A percentile compares a stretch with the other conserved stretches of the same genome.
Evolutionary conservation across 2,329 filamentous ascomycete genomes (phyloP).

Genomic region (Daldinia eschscholtzii): DNA sequence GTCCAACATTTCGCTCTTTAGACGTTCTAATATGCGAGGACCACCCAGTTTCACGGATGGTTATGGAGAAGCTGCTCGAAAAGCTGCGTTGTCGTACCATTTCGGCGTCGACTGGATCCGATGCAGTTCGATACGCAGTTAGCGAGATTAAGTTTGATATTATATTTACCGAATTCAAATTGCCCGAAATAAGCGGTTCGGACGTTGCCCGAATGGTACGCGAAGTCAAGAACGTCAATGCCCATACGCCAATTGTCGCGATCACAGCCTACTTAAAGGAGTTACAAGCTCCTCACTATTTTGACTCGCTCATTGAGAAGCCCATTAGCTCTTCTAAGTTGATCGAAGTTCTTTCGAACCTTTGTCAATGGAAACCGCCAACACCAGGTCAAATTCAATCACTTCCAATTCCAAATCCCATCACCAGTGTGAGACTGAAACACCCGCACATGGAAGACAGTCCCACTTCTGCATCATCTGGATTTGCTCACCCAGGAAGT

Average conservation of each 20-base stretch:
- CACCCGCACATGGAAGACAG: conserved; percentile 79
- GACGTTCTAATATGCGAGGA: conserved; percentile 98
- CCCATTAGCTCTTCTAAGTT: conserved; percentile 93
- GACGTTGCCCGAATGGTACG: conserved; percentile 98
- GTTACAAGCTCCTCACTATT: conserved; percentile 92
- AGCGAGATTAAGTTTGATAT: conserved; percentile 99
- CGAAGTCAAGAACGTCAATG: conserved; percentile 95
- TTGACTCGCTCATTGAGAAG: conserved; percentile 95
- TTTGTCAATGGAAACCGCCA: conserved; percentile 94
- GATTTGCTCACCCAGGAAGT: conserved; percentile 74
- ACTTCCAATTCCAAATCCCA: conserved; percentile 66
- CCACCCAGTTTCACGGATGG: conserved; percentile 94
- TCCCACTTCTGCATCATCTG: conserved; percentile 82
- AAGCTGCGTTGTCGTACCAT: conserved; percentile 96
- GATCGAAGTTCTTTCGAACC: conserved; percentile 84
- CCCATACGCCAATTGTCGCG: conserved; percentile 93
- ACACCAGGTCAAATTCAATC: conserved; percentile 60
- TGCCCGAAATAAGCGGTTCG: conserved; percentile 93
- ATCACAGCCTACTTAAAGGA: conserved; percentile 99
- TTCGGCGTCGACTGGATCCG: conserved; percentile 87
- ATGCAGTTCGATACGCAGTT: conserved; percentile 93
- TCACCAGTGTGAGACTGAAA: conserved; percentile 74
- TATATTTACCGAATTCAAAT: conserved; percentile 96
- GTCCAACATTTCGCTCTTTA: conserved; percentile 88
- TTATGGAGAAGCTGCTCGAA: conserved; percentile 98